Conservation (phyloP, 345 rosid species). For the Laguncularia racemosa region DNA sequence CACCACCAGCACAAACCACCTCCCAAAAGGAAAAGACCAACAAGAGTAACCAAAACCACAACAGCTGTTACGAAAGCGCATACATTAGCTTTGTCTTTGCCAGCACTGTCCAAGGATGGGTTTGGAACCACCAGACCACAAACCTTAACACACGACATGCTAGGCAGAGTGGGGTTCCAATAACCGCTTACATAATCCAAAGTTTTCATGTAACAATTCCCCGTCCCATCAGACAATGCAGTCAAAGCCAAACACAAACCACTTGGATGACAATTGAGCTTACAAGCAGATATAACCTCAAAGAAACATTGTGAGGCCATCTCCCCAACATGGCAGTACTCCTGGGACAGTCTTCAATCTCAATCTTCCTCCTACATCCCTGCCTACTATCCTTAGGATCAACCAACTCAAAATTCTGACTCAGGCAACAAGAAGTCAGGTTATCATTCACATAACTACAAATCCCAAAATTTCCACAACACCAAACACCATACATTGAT, state of each 20-base stretch:
- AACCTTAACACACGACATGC: constrained; percentile 44
- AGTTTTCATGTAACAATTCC: constrained; percentile 38
- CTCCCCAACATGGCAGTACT: constrained; percentile 44
- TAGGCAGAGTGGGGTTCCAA: constrained; percentile 25
- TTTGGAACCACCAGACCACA: constrained; percentile 33
- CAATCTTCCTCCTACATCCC: constrained; percentile 58
- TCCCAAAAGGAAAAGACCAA: constrained; percentile 18
- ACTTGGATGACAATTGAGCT: constrained; percentile 40
- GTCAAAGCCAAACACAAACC: constrained; percentile 48
- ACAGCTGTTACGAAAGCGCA: constrained; percentile 20
- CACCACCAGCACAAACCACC: constrained; percentile 40
- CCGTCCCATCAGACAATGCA: constrained; percentile 52
- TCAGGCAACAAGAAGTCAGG: constrained; percentile 54
- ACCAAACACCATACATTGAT: constrained; percentile 65
- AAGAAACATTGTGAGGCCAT: constrained; percentile 26
- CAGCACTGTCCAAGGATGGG: constrained; percentile 7
- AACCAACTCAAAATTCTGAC: constrained; percentile 47
- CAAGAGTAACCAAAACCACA: constrained; percentile 15
- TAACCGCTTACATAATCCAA: constrained; percentile 30
- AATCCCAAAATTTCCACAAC: constrained; percentile 58
- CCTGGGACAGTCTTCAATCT: constrained; percentile 42
- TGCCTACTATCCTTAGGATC: constrained; percentile 36
- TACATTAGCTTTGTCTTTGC: constrained; percentile 5
- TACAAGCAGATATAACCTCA: constrained; percentile 45
- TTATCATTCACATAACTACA: constrained; percentile 38